Conservation (phyloP, 1,139 yeast genomes). For the Sugiyamaella japonica region DNA sequence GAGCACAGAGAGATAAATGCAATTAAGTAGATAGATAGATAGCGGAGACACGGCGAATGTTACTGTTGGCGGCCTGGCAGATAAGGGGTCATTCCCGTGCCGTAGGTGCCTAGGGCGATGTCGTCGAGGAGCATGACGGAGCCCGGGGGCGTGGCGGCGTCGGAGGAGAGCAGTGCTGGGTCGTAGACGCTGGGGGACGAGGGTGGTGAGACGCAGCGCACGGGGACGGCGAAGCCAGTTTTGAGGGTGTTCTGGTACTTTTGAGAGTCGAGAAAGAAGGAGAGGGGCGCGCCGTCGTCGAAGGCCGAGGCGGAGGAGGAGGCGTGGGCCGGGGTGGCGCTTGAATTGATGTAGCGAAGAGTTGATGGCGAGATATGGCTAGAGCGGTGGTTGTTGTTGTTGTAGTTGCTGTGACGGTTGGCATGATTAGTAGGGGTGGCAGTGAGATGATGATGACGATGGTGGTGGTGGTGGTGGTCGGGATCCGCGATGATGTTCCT, state of each 20-base stretch:
- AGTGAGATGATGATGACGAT: background rate
- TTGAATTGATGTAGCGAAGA: slow-evolving; percentile 12
- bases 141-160: slow-evolving; percentile 36
- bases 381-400: background rate
- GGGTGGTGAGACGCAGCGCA: slow-evolving; percentile 17
- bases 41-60: too few species aligned
- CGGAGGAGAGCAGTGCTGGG: slow-evolving; percentile 12
- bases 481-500: background rate
- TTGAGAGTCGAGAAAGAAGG: slow-evolving; percentile 18
- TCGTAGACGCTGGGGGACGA: slow-evolving; percentile 18
- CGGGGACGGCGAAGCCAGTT: slow-evolving; percentile 16
- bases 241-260: slow-evolving; percentile 19
- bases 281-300: slow-evolving; percentile 10
- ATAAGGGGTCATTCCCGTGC: slow-evolving; percentile 39
- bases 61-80: slow-evolving; percentile 23
- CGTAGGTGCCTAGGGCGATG: slow-evolving; percentile 25
- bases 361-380: slow-evolving; percentile 15
- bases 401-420: background rate
- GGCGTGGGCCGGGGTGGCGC: background rate
- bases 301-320: slow-evolving; percentile 1
- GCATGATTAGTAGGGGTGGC: background rate
- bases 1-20: background rate
- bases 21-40: background rate
- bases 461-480: slow-evolving; percentile 1
- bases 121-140: slow-evolving; percentile 32